Evolutionary conservation across 1,139 yeast species (phyloP).

Genomic region (Hansenula lynferdii): DNA sequence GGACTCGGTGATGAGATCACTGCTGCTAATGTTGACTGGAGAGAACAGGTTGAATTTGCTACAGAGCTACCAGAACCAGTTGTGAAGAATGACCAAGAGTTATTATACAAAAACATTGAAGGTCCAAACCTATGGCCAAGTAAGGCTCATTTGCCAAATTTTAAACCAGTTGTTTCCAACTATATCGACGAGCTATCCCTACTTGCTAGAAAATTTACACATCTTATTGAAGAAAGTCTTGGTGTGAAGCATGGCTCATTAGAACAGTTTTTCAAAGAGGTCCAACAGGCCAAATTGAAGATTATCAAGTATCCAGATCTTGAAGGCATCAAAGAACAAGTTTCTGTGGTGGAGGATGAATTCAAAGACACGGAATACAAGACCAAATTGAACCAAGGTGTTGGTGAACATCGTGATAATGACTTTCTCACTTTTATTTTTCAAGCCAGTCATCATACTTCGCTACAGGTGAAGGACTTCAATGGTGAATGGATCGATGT

Average conservation of each 20-base stretch:
- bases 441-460: slow-evolving; percentile 49
- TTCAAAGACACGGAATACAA: slow-evolving; percentile 18
- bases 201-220: slow-evolving; percentile 38
- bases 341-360: slow-evolving; percentile 12
- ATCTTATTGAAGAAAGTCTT: slow-evolving; percentile 50
- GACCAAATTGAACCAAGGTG: slow-evolving; percentile 45
- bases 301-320: slow-evolving; percentile 48
- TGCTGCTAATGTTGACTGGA: slow-evolving; percentile 52
- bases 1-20: slow-evolving; percentile 65
- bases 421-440: slow-evolving; percentile 57
- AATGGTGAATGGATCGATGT: slow-evolving; percentile 61
- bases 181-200: slow-evolving; percentile 45
- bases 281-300: slow-evolving; percentile 52
- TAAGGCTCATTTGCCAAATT: slow-evolving; percentile 41
- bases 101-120: slow-evolving; percentile 49
- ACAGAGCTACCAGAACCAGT: slow-evolving; percentile 51
- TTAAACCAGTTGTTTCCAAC: slow-evolving; percentile 38
- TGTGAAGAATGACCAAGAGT: slow-evolving; percentile 35
- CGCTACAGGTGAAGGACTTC: slow-evolving; percentile 59
- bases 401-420: slow-evolving; percentile 71
- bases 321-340: slow-evolving; percentile 8
- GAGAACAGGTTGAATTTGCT: slow-evolving; percentile 67
- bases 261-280: slow-evolving; percentile 43
- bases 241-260: slow-evolving; percentile 42
- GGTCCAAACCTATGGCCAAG: slow-evolving; percentile 68